These are phyloP conservation scores for Diaporthe batatas DNA, from an alignment of 2,329 filamentous ascomycete genomes.

Conservation along the genomic window DNA sequence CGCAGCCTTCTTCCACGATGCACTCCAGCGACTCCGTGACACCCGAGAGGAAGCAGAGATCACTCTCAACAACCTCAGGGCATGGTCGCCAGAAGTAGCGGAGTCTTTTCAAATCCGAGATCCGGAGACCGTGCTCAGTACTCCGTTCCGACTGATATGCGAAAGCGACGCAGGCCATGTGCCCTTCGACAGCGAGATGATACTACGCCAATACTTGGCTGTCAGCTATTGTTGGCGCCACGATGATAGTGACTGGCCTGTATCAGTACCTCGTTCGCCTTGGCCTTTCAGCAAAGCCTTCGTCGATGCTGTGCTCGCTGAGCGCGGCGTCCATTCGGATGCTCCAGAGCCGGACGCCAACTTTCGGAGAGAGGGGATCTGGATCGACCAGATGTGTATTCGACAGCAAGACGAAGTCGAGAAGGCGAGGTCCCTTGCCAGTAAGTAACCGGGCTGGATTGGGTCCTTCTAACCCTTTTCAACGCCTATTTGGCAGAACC, in stretches of 20 bases:
- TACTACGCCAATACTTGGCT: conserved; percentile 10
- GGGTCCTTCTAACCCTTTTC: neutral
- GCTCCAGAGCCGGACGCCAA: neutral
- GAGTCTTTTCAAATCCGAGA: neutral
- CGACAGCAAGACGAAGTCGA: neutral
- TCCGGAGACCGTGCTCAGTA: conserved; percentile 10
- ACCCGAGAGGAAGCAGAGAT: conserved; percentile 13
- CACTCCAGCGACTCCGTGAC: conserved; percentile 5
- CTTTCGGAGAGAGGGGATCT: conserved; percentile 10
- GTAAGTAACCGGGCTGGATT: conserved; percentile 4
- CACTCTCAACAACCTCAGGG: conserved; percentile 1
- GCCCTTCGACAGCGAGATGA: conserved; percentile 4
- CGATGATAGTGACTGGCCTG: conserved; percentile 8
- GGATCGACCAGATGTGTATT: neutral
- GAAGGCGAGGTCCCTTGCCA: neutral
- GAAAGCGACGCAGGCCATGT: conserved; percentile 10
- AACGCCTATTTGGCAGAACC: neutral
- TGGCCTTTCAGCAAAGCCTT: conserved; percentile 13
- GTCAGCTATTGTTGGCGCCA: conserved; percentile 8
- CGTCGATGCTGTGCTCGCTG: conserved; percentile 4
- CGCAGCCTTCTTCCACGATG: conserved; percentile 5
- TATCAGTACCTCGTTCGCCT: neutral
- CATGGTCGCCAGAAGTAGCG: conserved; percentile 2
- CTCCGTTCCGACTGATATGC: conserved; percentile 3
- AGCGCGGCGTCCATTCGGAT: conserved; percentile 5